Percentiles rank a stretch among this genome's conserved stretches.
These are phyloP conservation scores for Dimargaris xerosporica DNA, from an alignment of 192 early-diverging fungal species.

Conservation along the genomic window DNA sequence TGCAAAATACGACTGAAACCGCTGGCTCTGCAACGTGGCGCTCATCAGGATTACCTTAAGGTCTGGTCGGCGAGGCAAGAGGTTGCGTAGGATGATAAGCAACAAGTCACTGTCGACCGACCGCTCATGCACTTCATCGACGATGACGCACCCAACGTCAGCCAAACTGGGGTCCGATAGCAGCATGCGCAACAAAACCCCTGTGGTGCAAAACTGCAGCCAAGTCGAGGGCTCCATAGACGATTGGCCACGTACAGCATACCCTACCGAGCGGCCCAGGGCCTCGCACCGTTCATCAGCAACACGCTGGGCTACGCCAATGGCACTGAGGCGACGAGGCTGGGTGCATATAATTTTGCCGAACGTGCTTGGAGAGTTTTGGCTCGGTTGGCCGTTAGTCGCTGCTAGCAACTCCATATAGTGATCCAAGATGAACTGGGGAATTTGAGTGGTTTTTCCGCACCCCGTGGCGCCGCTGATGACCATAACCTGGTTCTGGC, in stretches of 20 bases:
- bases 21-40: conserved; percentile 68
- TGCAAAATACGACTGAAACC: conserved; percentile 68
- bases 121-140: conserved; percentile 83
- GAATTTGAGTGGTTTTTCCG: conserved; percentile 58
- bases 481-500: conserved; percentile 14
- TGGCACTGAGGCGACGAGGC: conserved; percentile 67
- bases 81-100: conserved; percentile 53
- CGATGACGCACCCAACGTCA: conserved; percentile 36
- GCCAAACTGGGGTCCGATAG: conserved; percentile 12
- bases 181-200: conserved; percentile 45
- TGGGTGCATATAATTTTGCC: conserved; percentile 71
- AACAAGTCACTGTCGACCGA: conserved; percentile 66
- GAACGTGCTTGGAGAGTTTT: not conserved
- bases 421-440: conserved; percentile 69
- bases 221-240: conserved; percentile 32
- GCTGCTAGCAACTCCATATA: conserved; percentile 27
- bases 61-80: conserved; percentile 31
- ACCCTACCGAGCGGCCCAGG: conserved; percentile 25
- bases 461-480: conserved; percentile 29
- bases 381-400: not conserved
- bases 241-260: conserved; percentile 54
- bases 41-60: conserved; percentile 80
- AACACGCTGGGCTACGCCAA: conserved; percentile 46
- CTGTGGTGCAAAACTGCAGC: conserved; percentile 45
- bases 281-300: conserved; percentile 38